These are phyloP conservation scores for Coemansia sp. DNA, from an alignment of 192 early-diverging fungal species.

Conservation along the genomic window DNA sequence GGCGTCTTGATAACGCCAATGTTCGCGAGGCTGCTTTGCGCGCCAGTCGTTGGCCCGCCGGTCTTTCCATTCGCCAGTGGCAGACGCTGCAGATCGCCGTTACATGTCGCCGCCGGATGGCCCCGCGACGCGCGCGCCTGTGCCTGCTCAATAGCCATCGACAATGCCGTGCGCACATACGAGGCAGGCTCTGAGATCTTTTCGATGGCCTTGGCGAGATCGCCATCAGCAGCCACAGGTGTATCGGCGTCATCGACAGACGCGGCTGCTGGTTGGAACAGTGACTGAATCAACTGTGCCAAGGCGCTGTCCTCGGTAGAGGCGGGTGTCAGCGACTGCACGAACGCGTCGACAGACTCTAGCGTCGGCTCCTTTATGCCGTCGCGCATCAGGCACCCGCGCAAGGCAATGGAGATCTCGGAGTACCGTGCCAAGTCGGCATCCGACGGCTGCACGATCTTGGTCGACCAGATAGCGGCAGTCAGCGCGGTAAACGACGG, in stretches of 20 bases:
- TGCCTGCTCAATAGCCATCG: conserved; percentile 26
- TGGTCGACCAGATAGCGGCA: conserved; percentile 38
- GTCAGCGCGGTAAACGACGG: conserved; percentile 16
- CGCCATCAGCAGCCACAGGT: not conserved
- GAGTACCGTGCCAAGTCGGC: conserved; percentile 23
- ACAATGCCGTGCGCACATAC: conserved; percentile 47
- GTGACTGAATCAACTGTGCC: conserved; percentile 6
- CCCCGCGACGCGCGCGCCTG: not conserved
- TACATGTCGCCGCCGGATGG: not conserved
- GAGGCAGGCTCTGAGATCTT: conserved; percentile 40
- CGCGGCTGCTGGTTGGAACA: not conserved
- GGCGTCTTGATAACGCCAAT: conserved; percentile 46
- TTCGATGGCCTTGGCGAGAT: conserved; percentile 12
- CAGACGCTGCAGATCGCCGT: not conserved
- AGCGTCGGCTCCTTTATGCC: conserved; percentile 20
- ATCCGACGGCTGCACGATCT: conserved; percentile 31
- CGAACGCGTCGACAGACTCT: conserved; percentile 9
- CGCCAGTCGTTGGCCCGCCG: conserved; percentile 2
- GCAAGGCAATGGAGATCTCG: conserved; percentile 24
- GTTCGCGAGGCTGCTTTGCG: conserved; percentile 21
- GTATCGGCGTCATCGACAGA: not conserved
- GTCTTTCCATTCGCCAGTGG: not conserved
- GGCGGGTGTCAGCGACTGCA: not conserved
- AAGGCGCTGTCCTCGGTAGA: conserved; percentile 7
- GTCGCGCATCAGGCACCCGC: conserved; percentile 43